Percentiles rank a stretch among this genome's conserved stretches.
These are phyloP conservation scores for Penicillium pulvis DNA, from an alignment of 495 filamentous ascomycete genomes.

Conservation along the genomic window DNA sequence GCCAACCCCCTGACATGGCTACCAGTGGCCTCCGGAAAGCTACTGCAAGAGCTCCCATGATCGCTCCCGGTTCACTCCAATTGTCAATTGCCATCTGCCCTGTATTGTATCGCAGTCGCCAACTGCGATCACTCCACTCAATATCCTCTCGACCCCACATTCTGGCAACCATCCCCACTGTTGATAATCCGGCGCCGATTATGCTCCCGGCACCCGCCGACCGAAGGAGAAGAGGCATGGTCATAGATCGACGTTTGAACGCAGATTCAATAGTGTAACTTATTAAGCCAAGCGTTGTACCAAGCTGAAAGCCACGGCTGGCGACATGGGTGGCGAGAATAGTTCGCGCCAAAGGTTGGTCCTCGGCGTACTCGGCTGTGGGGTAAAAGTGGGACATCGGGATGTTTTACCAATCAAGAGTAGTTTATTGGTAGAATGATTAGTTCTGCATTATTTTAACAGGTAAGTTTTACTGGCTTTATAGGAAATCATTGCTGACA, in stretches of 20 bases:
- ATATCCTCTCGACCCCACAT: conserved; percentile 59
- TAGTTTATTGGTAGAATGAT: not conserved
- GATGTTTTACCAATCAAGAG: not conserved
- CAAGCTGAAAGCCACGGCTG: conserved; percentile 53
- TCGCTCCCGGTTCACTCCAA: conserved; percentile 45
- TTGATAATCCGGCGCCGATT: conserved; percentile 30
- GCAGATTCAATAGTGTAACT: conserved; percentile 17
- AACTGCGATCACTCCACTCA: conserved; percentile 64
- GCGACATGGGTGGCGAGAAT: conserved; percentile 61
- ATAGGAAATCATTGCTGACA: not conserved
- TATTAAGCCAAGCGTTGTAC: conserved; percentile 44
- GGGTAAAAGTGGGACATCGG: conserved; percentile 55
- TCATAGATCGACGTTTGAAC: conserved; percentile 15
- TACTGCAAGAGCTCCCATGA: conserved; percentile 31
- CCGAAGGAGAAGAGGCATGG: conserved; percentile 34
- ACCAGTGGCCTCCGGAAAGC: conserved; percentile 15
- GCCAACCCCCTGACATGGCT: conserved; percentile 22
- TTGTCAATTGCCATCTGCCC: conserved; percentile 56
- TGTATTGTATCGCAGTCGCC: conserved; percentile 56
- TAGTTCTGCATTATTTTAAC: not conserved
- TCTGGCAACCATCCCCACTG: conserved; percentile 36
- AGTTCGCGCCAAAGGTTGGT: conserved; percentile 53
- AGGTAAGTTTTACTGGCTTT: not conserved
- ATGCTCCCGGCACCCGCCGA: conserved; percentile 31
- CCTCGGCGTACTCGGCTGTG: conserved; percentile 59